phyloP scores from a whole-genome alignment of 805 yeast genomes.

The Saccharomycopsis sp. region DNA sequence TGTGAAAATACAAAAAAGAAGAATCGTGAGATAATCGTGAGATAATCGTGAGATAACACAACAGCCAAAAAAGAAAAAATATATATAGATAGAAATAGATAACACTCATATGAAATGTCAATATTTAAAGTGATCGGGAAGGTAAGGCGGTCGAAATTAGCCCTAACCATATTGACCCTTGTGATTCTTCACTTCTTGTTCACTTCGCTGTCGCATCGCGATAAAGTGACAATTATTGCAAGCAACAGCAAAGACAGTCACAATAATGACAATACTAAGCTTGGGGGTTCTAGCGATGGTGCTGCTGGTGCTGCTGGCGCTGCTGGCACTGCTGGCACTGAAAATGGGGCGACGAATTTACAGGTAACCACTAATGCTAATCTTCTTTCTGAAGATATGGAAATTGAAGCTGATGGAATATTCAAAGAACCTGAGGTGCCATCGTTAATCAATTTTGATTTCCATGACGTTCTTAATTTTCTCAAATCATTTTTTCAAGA shows the following conservation, averaged over 20 bases:
- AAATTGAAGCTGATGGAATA: constrained; percentile 2
- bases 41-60: no score
- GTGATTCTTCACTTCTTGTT: constrained; percentile 5
- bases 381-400: neutral
- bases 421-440: constrained; percentile 22
- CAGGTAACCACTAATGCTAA: neutral
- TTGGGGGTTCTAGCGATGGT: neutral
- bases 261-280: neutral
- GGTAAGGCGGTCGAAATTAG: constrained; percentile 14
- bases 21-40: no score
- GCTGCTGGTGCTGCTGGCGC: neutral
- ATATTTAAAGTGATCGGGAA: constrained; percentile 2
- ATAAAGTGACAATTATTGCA: neutral
- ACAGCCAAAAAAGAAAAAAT: no score
- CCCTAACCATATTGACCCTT: constrained; percentile 9
- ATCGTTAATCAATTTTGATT: constrained; percentile 12
- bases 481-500: constrained; percentile 18
- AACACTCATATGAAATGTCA: neutral
- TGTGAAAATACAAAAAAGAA: no score
- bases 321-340: neutral
- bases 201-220: neutral
- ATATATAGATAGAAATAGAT: no score
- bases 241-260: neutral
- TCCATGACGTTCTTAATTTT: constrained; percentile 14
- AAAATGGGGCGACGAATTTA: neutral